These are phyloP conservation scores for Aspergillus nidulans DNA, from an alignment of 495 filamentous ascomycete genomes.

Conservation along the genomic window DNA sequence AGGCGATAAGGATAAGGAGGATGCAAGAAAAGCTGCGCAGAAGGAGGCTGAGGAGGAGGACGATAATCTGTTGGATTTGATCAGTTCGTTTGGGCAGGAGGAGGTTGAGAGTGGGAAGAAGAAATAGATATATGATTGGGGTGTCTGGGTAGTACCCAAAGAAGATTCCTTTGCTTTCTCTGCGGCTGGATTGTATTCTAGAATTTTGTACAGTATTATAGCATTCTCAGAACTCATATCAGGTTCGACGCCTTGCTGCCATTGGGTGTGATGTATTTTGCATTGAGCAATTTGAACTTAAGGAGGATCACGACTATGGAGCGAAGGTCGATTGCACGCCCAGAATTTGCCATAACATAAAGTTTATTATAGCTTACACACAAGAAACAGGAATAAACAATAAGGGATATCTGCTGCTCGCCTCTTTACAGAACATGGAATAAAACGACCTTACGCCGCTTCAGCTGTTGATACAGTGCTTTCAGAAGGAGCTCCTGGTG, in stretches of 20 bases:
- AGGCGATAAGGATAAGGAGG: constrained; percentile 11
- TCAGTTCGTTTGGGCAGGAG: constrained; percentile 56
- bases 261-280: not conserved
- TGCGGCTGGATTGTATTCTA: constrained; percentile 10
- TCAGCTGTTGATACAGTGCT: constrained; percentile 31
- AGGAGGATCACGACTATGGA: constrained; percentile 9
- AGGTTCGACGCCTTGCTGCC: not conserved
- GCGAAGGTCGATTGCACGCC: constrained; percentile 12
- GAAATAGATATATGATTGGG: constrained; percentile 4
- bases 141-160: not conserved
- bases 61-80: constrained; percentile 66
- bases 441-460: constrained; percentile 28
- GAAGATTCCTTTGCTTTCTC: not conserved
- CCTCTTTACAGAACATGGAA: constrained; percentile 18
- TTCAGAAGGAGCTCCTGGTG: constrained; percentile 24
- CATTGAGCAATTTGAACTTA: constrained; percentile 1
- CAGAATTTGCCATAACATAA: constrained; percentile 13
- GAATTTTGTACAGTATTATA: constrained; percentile 19
- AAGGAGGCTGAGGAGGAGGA: constrained; percentile 35
- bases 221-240: constrained; percentile 4
- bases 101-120: constrained; percentile 31
- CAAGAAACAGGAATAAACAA: not conserved
- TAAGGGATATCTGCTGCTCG: constrained; percentile 8
- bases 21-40: constrained; percentile 26
- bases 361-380: constrained; percentile 12